These are phyloP conservation scores for Solanum lycopersicoides DNA, from an alignment of 257 asterid species.

Conservation along the genomic window DNA sequence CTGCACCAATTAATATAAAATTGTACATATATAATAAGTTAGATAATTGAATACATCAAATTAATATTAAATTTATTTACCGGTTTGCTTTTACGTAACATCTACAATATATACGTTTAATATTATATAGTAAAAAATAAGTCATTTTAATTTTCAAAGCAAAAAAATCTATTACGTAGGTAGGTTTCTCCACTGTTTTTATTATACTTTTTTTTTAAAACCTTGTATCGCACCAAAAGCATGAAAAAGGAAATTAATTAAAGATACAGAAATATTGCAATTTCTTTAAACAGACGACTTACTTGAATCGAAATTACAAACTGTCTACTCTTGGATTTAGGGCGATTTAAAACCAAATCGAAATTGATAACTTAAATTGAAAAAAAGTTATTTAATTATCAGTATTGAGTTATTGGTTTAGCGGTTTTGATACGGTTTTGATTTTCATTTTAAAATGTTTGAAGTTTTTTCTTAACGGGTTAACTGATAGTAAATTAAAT, in stretches of 20 bases:
- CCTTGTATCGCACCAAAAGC: neutral
- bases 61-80: too few relatives aligned
- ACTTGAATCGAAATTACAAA: neutral
- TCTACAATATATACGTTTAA: too few relatives aligned
- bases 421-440: too few relatives aligned
- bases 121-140: too few relatives aligned
- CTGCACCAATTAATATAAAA: constrained; percentile 6
- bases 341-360: too few relatives aligned
- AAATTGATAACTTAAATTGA: too few relatives aligned
- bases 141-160: neutral
- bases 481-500: too few relatives aligned
- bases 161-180: neutral
- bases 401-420: too few relatives aligned
- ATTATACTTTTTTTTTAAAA: neutral
- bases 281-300: neutral
- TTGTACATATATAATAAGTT: neutral
- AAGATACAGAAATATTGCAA: neutral
- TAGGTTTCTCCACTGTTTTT: neutral
- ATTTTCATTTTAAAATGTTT: too few relatives aligned
- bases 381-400: too few relatives aligned
- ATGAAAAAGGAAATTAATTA: neutral
- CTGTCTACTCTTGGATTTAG: neutral
- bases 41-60: neutral
- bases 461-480: too few relatives aligned
- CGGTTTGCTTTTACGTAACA: too few relatives aligned